Evolutionary conservation across 1,139 yeast species (phyloP).

Genomic region (Arxiozyma slooffiae): DNA sequence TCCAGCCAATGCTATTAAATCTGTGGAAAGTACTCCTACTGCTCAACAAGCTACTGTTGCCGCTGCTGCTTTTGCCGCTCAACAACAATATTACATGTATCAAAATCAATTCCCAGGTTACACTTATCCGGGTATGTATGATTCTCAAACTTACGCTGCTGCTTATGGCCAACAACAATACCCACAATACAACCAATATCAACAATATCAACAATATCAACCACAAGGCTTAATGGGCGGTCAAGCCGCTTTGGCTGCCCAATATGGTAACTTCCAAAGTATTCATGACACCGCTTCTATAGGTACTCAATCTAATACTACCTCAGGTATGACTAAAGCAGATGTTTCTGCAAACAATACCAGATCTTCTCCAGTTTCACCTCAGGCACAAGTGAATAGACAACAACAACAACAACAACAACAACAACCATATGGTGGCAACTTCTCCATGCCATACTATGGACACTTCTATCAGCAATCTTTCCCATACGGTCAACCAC

Average conservation of each 20-base stretch:
- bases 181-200: constrained; percentile 22
- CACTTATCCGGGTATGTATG: constrained; percentile 31
- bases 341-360: constrained; percentile 8
- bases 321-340: constrained; percentile 18
- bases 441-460: constrained; percentile 26
- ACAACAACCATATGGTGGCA: constrained; percentile 22
- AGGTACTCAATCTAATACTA: constrained; percentile 14
- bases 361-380: constrained; percentile 2
- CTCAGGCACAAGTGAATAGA: constrained; percentile 3
- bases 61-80: constrained; percentile 12
- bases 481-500: constrained; percentile 30
- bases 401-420: no score
- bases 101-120: constrained; percentile 32
- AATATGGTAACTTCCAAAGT: constrained; percentile 2
- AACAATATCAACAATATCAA: constrained; percentile 11
- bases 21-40: constrained; percentile 1
- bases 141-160: constrained; percentile 22
- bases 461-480: constrained; percentile 28
- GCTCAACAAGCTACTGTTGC: constrained; percentile 1
- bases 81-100: constrained; percentile 30
- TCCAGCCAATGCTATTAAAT: not conserved
- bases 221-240: constrained; percentile 12
- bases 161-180: constrained; percentile 16
- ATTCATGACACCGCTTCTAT: constrained; percentile 6
- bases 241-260: constrained; percentile 4